Conservation (phyloP, 768 basidiomycete species). For the Tulasnella sp. region DNA sequence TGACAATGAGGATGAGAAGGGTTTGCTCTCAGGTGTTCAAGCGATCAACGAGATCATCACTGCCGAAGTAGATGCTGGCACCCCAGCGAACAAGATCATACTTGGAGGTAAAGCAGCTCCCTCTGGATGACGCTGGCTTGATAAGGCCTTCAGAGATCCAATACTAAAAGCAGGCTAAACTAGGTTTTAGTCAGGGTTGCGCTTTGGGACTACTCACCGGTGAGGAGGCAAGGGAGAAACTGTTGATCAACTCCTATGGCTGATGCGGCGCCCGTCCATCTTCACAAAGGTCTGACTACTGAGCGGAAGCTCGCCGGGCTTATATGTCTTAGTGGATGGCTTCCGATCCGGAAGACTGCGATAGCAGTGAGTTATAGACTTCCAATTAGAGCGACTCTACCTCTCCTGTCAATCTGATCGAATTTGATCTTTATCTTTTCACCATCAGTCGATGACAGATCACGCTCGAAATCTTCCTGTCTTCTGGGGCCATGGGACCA, state of each 20-base stretch:
- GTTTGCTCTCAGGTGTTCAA: constrained; percentile 56
- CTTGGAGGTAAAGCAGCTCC: constrained; percentile 83
- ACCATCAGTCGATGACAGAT: constrained; percentile 46
- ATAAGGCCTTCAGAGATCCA: too few relatives aligned
- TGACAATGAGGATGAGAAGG: constrained; percentile 55
- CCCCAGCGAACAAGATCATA: constrained; percentile 58
- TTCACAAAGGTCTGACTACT: constrained; percentile 38
- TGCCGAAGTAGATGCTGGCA: constrained; percentile 60
- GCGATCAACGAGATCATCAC: constrained; percentile 58
- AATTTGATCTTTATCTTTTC: constrained; percentile 9
- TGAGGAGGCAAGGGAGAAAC: background rate
- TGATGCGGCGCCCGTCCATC: background rate
- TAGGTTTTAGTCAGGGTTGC: constrained; percentile 22
- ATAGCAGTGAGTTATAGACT: constrained; percentile 52
- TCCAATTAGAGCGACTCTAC: too few relatives aligned
- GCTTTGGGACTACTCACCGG: constrained; percentile 65
- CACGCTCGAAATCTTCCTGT: constrained; percentile 55
- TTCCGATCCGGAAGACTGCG: constrained; percentile 56
- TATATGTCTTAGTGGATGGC: constrained; percentile 65
- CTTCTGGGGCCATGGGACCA: constrained; percentile 78
- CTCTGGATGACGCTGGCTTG: background rate
- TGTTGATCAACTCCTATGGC: background rate
- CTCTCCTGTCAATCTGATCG: background rate
- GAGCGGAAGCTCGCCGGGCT: constrained; percentile 62
- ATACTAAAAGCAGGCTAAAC: background rate